phyloP scores from a whole-genome alignment of 2,329 filamentous ascomycete species.

The Conoideocrella luteorostrata region DNA sequence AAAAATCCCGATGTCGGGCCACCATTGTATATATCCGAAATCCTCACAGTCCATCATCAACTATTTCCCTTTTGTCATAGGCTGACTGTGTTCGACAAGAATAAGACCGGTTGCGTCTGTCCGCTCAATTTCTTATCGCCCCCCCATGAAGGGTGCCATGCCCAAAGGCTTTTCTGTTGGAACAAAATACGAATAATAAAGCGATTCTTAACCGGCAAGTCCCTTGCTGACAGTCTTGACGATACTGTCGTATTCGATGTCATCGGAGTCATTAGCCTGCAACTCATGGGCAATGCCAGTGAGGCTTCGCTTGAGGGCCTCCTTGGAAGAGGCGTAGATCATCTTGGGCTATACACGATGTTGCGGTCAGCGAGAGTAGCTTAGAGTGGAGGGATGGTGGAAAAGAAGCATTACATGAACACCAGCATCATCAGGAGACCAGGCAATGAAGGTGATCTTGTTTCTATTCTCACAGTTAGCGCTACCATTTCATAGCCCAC shows the following conservation, averaged over 20 bases:
- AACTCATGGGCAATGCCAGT: conserved; percentile 70
- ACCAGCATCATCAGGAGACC: conserved; percentile 74
- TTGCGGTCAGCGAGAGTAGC: conserved; percentile 1
- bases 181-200: no score
- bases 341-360: conserved; percentile 62
- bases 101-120: no score
- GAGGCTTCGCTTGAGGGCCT: conserved; percentile 73
- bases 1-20: conserved; percentile 4
- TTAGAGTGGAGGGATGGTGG: not conserved
- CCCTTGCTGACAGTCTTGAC: conserved; percentile 61
- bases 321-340: conserved; percentile 86
- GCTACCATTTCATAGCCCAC: no score
- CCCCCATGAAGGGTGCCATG: no score
- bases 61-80: not conserved
- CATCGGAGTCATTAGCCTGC: conserved; percentile 77
- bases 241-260: conserved; percentile 72
- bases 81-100: no score
- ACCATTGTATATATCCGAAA: conserved; percentile 3
- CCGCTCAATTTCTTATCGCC: no score
- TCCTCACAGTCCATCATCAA: not conserved
- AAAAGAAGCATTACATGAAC: conserved; percentile 58
- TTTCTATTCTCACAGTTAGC: conserved; percentile 41
- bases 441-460: conserved; percentile 74
- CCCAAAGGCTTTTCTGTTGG: no score
- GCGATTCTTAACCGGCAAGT: conserved; percentile 44